Percentiles rank a stretch among this genome's conserved stretches.
Conservation (phyloP, 2,329 filamentous ascomycete genomes). For the Gyromitra esculenta region DNA sequence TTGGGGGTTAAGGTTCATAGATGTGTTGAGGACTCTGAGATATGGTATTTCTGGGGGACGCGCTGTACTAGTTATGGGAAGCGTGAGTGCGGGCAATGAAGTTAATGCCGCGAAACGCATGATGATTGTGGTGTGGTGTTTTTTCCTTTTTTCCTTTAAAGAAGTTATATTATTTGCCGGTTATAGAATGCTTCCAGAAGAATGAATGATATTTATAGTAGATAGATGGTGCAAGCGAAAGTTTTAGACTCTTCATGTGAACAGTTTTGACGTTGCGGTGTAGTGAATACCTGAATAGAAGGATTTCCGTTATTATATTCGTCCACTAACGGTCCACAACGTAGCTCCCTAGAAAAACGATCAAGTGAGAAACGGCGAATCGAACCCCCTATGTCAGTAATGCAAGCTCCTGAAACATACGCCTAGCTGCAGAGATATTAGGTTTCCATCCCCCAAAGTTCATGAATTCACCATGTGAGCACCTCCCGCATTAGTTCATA, state of each 20-base stretch:
- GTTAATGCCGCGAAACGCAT: constrained; percentile 13
- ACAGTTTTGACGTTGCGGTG: not conserved
- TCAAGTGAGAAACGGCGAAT: not conserved
- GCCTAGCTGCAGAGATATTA: not conserved
- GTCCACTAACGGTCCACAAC: not conserved
- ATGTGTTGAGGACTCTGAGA: not conserved
- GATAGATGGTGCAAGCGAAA: not conserved
- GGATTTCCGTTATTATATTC: not conserved
- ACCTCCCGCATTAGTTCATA: not conserved
- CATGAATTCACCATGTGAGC: not conserved
- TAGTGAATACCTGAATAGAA: not conserved
- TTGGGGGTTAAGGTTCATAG: not conserved
- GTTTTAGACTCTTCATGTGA: not conserved
- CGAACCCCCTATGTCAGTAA: not conserved
- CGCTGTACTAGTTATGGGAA: not conserved
- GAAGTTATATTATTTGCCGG: not conserved
- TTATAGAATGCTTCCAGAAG: not conserved
- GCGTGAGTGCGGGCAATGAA: constrained; percentile 1
- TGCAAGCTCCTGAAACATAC: not conserved
- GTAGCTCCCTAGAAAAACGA: not conserved
- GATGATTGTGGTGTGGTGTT: not conserved
- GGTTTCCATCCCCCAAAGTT: not conserved
- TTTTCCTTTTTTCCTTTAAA: not conserved
- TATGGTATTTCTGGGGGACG: not conserved
- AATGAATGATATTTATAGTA: constrained; percentile 20